phyloP scores from a whole-genome alignment of 768 basidiomycete genomes.

The Trametes gibbosa region DNA sequence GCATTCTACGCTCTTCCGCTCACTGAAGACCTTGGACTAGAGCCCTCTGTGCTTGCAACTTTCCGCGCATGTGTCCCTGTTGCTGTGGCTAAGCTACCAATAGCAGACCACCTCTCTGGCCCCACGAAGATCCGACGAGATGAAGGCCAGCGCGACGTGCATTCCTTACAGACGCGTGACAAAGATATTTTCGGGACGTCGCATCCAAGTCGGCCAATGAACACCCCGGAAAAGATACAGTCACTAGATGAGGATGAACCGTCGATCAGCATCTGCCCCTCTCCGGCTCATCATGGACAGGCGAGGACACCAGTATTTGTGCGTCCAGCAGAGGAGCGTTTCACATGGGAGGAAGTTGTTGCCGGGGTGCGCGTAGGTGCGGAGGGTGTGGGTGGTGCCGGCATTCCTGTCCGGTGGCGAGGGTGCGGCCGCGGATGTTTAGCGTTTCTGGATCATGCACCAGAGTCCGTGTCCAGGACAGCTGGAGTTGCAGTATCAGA shows the following conservation, averaged over 20 bases:
- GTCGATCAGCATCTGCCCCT: constrained; percentile 49
- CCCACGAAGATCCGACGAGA: constrained; percentile 13
- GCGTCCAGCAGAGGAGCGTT: constrained; percentile 56
- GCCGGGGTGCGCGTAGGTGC: constrained; percentile 53
- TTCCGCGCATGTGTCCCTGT: constrained; percentile 31
- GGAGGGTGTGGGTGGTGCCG: constrained; percentile 11
- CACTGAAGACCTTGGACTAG: constrained; percentile 25
- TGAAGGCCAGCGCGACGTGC: constrained; percentile 2
- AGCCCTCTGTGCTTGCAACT: constrained; percentile 24
- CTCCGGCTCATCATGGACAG: constrained; percentile 31
- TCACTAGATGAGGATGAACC: constrained; percentile 19
- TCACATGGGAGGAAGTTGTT: constrained; percentile 59
- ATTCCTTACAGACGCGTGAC: not conserved
- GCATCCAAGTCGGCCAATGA: not conserved
- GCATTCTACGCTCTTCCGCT: constrained; percentile 32
- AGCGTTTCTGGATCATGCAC: constrained; percentile 46
- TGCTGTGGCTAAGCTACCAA: constrained; percentile 23
- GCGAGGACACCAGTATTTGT: constrained; percentile 44
- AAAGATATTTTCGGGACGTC: constrained; percentile 11
- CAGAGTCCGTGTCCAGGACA: not conserved
- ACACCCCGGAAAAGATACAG: not conserved
- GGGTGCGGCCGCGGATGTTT: constrained; percentile 67
- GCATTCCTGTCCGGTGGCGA: constrained; percentile 63
- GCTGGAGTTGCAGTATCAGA: not conserved
- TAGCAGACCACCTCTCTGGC: constrained; percentile 7